phyloP scores from a whole-genome alignment of 495 filamentous ascomycete species.

The Aspergillus incahuasiensis region DNA sequence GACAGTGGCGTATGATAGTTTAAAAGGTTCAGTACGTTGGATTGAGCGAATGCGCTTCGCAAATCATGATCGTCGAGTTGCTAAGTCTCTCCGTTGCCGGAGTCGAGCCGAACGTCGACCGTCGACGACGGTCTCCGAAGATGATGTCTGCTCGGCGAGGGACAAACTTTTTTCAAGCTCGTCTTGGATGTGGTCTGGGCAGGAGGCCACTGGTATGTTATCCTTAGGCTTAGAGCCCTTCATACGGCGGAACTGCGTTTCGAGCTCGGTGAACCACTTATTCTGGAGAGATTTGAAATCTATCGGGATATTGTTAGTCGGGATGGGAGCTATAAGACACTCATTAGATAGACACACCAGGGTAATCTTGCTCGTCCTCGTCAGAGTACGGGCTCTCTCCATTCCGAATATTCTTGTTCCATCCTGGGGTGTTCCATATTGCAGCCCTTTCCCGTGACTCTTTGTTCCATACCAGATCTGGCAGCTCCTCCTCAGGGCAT shows the following conservation, averaged over 20 bases:
- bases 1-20: too few relatives aligned
- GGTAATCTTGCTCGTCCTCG: not conserved
- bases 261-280: not conserved
- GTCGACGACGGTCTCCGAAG: too few relatives aligned
- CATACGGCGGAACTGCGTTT: not conserved
- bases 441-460: not conserved
- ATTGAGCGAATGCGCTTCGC: too few relatives aligned
- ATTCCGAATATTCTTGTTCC: not conserved
- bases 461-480: not conserved
- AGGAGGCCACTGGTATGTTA: too few relatives aligned
- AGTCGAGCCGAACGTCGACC: too few relatives aligned
- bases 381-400: not conserved
- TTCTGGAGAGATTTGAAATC: not conserved
- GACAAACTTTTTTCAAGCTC: too few relatives aligned
- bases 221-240: not conserved
- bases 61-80: too few relatives aligned
- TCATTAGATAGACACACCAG: not conserved
- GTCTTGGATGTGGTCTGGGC: too few relatives aligned
- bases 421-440: not conserved
- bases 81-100: too few relatives aligned
- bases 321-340: not conserved
- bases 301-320: not conserved
- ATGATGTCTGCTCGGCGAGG: too few relatives aligned
- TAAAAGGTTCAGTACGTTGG: too few relatives aligned
- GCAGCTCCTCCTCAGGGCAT: not conserved